A percentile compares a stretch with the other conserved stretches of the same genome.
Evolutionary conservation across 495 filamentous ascomycete genomes (phyloP).

Genomic region (Neurospora sp.): DNA sequence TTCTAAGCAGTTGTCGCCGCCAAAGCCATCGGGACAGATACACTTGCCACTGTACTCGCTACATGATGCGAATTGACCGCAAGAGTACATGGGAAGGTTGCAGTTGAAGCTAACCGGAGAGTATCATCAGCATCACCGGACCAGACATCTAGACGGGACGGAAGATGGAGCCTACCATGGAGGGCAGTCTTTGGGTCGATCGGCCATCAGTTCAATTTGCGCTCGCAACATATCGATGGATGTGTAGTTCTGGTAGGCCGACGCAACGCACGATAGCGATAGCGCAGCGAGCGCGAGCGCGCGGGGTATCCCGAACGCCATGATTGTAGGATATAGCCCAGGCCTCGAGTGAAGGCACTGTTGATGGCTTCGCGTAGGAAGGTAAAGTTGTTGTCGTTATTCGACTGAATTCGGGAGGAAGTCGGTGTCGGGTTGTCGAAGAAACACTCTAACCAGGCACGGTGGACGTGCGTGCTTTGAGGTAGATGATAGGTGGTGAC

Average conservation of each 20-base stretch:
- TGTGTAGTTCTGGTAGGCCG: conserved; percentile 34
- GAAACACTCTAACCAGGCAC: background rate
- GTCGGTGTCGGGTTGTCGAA: background rate
- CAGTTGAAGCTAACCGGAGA: conserved; percentile 76
- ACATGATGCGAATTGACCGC: conserved; percentile 78
- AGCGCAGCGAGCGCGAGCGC: conserved; percentile 25
- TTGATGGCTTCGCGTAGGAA: background rate
- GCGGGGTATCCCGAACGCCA: conserved; percentile 26
- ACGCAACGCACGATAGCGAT: conserved; percentile 30
- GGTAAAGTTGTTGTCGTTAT: background rate
- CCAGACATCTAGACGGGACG: background rate
- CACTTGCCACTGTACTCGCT: conserved; percentile 84
- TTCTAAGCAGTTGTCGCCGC: conserved; percentile 79
- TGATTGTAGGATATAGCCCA: conserved; percentile 17
- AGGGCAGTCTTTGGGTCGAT: conserved; percentile 49
- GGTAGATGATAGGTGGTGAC: background rate
- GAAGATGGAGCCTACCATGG: conserved; percentile 42
- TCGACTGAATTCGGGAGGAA: background rate
- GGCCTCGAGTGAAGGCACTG: background rate
- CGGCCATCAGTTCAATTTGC: conserved; percentile 39
- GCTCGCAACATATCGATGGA: conserved; percentile 41
- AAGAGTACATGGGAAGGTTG: conserved; percentile 81
- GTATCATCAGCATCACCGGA: conserved; percentile 9
- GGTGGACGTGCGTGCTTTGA: background rate
- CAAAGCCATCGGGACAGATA: conserved; percentile 81